Conservation (phyloP, 305 asterid species). For the Euphrasia arctica region DNA sequence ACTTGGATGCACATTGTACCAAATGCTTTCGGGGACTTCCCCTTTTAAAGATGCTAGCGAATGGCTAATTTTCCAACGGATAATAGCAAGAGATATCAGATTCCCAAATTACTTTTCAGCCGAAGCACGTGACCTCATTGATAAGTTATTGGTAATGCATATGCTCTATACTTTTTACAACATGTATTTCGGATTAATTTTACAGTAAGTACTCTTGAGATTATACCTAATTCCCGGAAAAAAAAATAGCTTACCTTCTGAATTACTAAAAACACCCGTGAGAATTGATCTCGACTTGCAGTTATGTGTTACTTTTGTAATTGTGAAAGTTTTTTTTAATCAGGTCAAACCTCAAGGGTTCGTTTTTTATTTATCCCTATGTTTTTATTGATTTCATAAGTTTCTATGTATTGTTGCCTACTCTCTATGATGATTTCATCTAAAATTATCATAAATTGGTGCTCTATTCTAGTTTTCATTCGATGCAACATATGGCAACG, state of each 20-base stretch:
- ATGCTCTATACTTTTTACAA: not conserved
- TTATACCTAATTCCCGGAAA: too few relatives aligned
- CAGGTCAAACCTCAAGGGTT: too few relatives aligned
- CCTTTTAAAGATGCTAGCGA: slow-evolving; percentile 98
- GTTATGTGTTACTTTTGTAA: too few relatives aligned
- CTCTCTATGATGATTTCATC: not conserved
- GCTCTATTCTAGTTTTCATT: not conserved
- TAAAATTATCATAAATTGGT: not conserved
- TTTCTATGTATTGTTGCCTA: too few relatives aligned
- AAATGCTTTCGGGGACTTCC: slow-evolving; percentile 98
- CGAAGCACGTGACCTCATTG: slow-evolving; percentile 90
- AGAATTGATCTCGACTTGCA: too few relatives aligned
- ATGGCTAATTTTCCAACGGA: slow-evolving; percentile 98
- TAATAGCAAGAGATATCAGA: slow-evolving; percentile 90
- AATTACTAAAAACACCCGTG: too few relatives aligned
- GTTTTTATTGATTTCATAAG: not conserved
- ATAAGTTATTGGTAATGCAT: slow-evolving; percentile 73
- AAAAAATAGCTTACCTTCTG: too few relatives aligned
- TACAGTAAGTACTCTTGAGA: too few relatives aligned
- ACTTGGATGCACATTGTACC: slow-evolving; percentile 96
- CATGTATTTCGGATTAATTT: too few relatives aligned
- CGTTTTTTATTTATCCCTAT: not conserved
- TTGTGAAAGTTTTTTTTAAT: too few relatives aligned
- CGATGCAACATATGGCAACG: not conserved
- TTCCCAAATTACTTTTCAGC: slow-evolving; percentile 83